phyloP scores from a whole-genome alignment of 2,329 filamentous ascomycete species.

The Fusarium chlamydosporum region DNA sequence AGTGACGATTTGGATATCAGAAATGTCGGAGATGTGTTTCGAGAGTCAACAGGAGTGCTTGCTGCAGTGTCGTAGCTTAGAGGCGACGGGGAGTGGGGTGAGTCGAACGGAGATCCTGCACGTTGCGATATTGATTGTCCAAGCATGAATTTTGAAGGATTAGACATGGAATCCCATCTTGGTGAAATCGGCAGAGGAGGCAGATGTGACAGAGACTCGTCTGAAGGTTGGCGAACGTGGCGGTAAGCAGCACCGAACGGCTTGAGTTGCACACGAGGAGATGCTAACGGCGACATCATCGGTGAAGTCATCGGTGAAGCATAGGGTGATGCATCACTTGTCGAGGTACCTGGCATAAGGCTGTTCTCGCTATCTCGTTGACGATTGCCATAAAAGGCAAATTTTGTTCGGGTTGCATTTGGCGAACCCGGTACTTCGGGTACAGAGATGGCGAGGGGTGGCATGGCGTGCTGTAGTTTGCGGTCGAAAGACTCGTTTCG shows the following conservation, averaged over 20 bases:
- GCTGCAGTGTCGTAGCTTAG: conserved; percentile 45
- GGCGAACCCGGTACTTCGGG: conserved; percentile 42
- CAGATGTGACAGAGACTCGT: conserved; percentile 50
- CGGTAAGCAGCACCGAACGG: conserved; percentile 46
- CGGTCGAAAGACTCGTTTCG: conserved; percentile 21
- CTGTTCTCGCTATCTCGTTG: conserved; percentile 42
- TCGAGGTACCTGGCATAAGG: conserved; percentile 39
- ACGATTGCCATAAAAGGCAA: conserved; percentile 42
- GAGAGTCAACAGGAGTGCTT: conserved; percentile 46
- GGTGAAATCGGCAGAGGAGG: conserved; percentile 57
- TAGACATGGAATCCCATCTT: conserved; percentile 62
- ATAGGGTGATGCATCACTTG: conserved; percentile 45
- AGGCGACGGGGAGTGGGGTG: conserved; percentile 48
- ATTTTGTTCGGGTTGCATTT: conserved; percentile 41
- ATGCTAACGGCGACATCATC: conserved; percentile 43
- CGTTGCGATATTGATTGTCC: conserved; percentile 44
- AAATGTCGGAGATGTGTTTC: conserved; percentile 52
- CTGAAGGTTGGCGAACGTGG: conserved; percentile 41
- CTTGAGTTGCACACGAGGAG: conserved; percentile 44
- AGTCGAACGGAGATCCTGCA: conserved; percentile 48
- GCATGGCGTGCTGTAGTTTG: conserved; percentile 37
- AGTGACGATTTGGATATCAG: conserved; percentile 54
- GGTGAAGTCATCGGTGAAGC: conserved; percentile 44
- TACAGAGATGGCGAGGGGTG: conserved; percentile 44
- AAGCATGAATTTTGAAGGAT: conserved; percentile 50